Evolutionary conservation across 345 rosid species (phyloP), one percentile per base, ranked within the genome.

Genomic region (Camelina laxa): DNA sequence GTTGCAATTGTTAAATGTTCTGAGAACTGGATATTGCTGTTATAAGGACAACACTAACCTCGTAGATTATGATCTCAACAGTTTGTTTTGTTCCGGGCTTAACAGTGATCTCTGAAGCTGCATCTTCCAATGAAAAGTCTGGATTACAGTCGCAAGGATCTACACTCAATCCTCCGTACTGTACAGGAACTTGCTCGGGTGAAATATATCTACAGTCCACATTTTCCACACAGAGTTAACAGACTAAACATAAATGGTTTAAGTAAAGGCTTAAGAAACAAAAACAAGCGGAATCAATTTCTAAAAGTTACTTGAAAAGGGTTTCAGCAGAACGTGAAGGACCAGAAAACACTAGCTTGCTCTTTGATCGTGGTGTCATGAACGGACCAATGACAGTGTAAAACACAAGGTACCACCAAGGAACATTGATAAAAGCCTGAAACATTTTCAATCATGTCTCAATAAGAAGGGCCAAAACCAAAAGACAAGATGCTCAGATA

Each of bases 121-220:
- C 85, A 71, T 93, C 97, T 60, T 78, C 87, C 53, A 82, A 75
- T 2, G 87, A 84, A 58, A 91, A 93, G 58, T 89, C 96, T 2
- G 96, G 89, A 71, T 86, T 79, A 74, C 98, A 88, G 24, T 93
- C 97, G 12, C 95, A 93, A 77, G 82, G 79, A 85, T 91, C 95
- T 5, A 86, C 88, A 35, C 96, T 88, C 78, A 94, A 69, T 10
- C 97, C 98, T 67, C 98, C 98, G 58, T 88, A 94, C 51, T 88
- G 97, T 21, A 91, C 83, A 0, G 97, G 96, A 2, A 94, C 96
- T 80, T 89, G 97, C 74, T 89, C 98, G 1, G 98, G 85, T 22
- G 96, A 81, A 27, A 86, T 77, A 65, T 94, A 91, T 63, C 97
- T 91, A 79, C 53, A 78, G 42, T 54, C 42, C 53, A 73, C 38